Conservation (phyloP, 306 rosid genomes). For the Acacia melanoxylon region DNA sequence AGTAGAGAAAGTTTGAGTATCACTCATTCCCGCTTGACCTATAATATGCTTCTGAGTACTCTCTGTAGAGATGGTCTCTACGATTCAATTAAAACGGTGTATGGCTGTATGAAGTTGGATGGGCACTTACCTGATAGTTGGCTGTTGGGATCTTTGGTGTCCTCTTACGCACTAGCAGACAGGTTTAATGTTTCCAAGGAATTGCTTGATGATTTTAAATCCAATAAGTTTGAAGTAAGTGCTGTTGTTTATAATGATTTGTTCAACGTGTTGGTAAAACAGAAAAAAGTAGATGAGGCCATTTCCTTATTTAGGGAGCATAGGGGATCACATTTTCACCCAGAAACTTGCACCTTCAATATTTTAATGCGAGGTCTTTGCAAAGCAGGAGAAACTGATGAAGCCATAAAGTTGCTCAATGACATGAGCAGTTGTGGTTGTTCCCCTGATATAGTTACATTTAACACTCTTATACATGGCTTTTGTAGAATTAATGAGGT, state of each 20-base stretch:
- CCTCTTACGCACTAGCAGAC: slow-evolving; percentile 56
- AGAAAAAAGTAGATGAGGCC: slow-evolving; percentile 56
- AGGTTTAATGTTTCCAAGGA: slow-evolving; percentile 56
- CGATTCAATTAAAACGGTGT: slow-evolving; percentile 58
- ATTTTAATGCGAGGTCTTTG: slow-evolving; percentile 74
- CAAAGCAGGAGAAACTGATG: slow-evolving; percentile 46
- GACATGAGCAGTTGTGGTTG: slow-evolving; percentile 68
- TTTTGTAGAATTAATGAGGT: slow-evolving; percentile 63
- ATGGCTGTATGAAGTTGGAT: slow-evolving; percentile 71
- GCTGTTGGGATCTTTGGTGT: slow-evolving; percentile 58
- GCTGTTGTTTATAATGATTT: slow-evolving; percentile 61
- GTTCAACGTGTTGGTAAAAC: slow-evolving; percentile 57
- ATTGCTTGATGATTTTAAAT: slow-evolving; percentile 51
- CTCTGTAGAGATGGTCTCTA: slow-evolving; percentile 69
- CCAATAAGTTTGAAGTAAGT: slow-evolving; percentile 42
- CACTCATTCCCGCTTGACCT: slow-evolving; percentile 54
- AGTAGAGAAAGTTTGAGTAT: slow-evolving; percentile 52
- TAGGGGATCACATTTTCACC: slow-evolving; percentile 34
- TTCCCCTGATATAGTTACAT: slow-evolving; percentile 67
- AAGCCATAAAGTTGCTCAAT: slow-evolving; percentile 59
- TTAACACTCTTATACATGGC: slow-evolving; percentile 75
- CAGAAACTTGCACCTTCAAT: slow-evolving; percentile 70
- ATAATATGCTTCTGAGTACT: slow-evolving; percentile 64
- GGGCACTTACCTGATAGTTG: slow-evolving; percentile 62
- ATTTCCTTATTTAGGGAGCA: slow-evolving; percentile 65